Percentiles rank a stretch among this genome's conserved stretches.
phyloP scores from a whole-genome alignment of 1,284 basidiomycete genomes.

The Boletus sp. region DNA sequence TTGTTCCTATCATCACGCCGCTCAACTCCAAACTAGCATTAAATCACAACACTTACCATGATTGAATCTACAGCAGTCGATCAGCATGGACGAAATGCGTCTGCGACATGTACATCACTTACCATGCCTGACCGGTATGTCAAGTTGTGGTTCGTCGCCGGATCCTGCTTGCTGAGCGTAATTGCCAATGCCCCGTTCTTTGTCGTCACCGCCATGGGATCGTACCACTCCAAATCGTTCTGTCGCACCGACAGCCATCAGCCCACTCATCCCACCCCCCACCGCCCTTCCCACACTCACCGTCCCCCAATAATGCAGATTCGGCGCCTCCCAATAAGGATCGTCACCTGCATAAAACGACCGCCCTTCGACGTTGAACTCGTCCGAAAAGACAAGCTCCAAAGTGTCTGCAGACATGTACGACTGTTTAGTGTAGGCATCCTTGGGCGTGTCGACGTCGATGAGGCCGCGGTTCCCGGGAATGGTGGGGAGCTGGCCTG shows the following conservation, averaged over 20 bases:
- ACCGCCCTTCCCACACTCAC: constrained; percentile 7
- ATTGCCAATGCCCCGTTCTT: constrained; percentile 62
- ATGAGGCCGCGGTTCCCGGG: constrained; percentile 68
- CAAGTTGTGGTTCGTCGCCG: constrained; percentile 48
- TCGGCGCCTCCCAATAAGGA: constrained; percentile 68
- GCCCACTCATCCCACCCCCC: background rate
- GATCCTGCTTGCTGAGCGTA: constrained; percentile 42
- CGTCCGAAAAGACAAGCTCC: constrained; percentile 66
- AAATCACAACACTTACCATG: constrained; percentile 45
- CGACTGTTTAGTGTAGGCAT: constrained; percentile 59
- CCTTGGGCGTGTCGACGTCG: constrained; percentile 72
- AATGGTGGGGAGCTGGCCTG: constrained; percentile 63
- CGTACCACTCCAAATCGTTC: constrained; percentile 57
- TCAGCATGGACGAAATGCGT: background rate
- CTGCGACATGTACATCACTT: background rate
- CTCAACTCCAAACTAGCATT: constrained; percentile 34
- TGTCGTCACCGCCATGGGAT: constrained; percentile 66
- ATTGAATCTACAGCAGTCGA: constrained; percentile 23
- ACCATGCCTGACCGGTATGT: constrained; percentile 49
- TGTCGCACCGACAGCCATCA: constrained; percentile 13
- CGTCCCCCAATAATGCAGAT: constrained; percentile 71
- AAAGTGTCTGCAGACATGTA: constrained; percentile 49
- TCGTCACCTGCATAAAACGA: constrained; percentile 55
- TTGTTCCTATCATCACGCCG: constrained; percentile 51
- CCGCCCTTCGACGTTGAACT: constrained; percentile 62